A percentile compares a stretch with the other conserved stretches of the same genome.
Evolutionary conservation across 73 alveolate genomes (phyloP).

Genomic region (Paramecium pentaurelia): DNA sequence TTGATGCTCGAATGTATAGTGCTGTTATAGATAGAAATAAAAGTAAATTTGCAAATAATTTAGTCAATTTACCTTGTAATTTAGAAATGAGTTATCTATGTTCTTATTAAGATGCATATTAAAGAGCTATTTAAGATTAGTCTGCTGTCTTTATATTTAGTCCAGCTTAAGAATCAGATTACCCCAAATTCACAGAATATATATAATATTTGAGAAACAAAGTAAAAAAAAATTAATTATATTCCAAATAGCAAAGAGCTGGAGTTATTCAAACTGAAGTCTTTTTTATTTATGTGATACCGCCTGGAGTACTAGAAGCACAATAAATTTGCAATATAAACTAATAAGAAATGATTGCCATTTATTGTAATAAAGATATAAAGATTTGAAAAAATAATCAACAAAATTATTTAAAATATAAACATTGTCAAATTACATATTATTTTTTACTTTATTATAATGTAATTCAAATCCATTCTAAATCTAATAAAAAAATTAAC

Average conservation of each 20-base stretch:
- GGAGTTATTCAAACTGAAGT: background rate
- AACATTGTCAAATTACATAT: background rate
- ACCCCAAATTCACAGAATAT: background rate
- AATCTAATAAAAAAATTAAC: too few species aligned
- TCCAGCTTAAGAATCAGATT: background rate
- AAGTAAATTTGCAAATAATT: background rate
- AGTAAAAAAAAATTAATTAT: background rate
- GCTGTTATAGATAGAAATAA: background rate
- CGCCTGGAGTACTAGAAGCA: slow-evolving; percentile 21
- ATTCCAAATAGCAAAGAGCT: background rate
- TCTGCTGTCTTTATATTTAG: background rate
- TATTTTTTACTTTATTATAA: background rate
- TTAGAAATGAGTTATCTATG: slow-evolving; percentile 3
- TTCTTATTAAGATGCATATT: background rate
- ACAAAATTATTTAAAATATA: too few species aligned
- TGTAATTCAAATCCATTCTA: background rate
- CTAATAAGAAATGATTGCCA: background rate
- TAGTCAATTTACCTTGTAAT: background rate
- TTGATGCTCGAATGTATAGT: background rate
- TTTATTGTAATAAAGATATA: background rate
- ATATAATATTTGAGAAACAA: background rate
- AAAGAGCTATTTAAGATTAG: background rate
- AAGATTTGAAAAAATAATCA: background rate
- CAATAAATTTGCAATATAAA: background rate
- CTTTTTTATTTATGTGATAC: background rate